These are phyloP conservation scores for Aspergillus hiratsukae DNA, from an alignment of 2,329 filamentous ascomycete species.

Conservation along the genomic window DNA sequence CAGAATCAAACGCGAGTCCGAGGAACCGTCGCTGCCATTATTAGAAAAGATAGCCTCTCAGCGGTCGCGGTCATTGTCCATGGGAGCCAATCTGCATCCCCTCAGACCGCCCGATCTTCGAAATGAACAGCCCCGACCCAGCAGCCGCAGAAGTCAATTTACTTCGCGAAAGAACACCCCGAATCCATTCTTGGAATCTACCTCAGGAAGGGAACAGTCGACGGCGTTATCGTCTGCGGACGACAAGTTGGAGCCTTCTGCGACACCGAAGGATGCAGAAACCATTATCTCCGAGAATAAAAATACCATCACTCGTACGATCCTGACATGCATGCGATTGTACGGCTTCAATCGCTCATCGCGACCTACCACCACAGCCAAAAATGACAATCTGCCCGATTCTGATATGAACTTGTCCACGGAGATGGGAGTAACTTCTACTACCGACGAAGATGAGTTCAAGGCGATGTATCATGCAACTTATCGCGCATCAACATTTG, in stretches of 20 bases:
- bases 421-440: conserved; percentile 4
- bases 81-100: conserved; percentile 23
- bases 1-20: conserved; percentile 34
- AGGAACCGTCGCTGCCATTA: conserved; percentile 25
- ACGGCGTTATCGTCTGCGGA: conserved; percentile 15
- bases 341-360: conserved; percentile 38
- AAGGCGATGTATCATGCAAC: conserved; percentile 43
- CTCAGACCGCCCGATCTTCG: conserved; percentile 14
- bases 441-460: conserved; percentile 37
- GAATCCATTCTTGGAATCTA: conserved; percentile 22
- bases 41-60: conserved; percentile 26
- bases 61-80: conserved; percentile 31
- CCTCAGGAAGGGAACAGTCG: conserved; percentile 8
- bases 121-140: conserved; percentile 14
- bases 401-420: neutral
- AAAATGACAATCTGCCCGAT: neutral
- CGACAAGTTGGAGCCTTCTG: conserved; percentile 10
- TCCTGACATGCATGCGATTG: conserved; percentile 41
- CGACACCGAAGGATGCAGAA: conserved; percentile 23
- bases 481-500: conserved; percentile 41
- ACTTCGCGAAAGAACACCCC: conserved; percentile 17
- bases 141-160: conserved; percentile 19
- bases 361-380: conserved; percentile 11
- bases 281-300: conserved; percentile 36
- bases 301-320: conserved; percentile 38